phyloP scores from a whole-genome alignment of 2,329 filamentous ascomycete species.

The Ustulina deusta region DNA sequence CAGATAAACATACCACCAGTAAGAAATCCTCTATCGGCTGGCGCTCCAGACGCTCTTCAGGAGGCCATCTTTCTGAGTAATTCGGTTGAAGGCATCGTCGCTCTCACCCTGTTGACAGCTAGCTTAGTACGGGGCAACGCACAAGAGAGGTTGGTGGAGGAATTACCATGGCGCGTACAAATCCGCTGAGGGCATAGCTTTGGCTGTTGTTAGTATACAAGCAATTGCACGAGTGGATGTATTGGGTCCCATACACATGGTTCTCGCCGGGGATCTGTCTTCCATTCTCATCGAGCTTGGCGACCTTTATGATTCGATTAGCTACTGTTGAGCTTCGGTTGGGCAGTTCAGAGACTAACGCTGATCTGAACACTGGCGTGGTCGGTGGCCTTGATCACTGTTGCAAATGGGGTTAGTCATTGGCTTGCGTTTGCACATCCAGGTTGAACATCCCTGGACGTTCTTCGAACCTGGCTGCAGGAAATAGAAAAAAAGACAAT shows the following conservation, averaged over 20 bases:
- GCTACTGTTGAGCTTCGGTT: neutral
- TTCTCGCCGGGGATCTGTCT: slow-evolving; percentile 74
- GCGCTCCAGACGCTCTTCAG: slow-evolving; percentile 97
- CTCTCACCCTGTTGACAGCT: slow-evolving; percentile 76
- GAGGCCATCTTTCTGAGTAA: slow-evolving; percentile 95
- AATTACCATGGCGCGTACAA: slow-evolving; percentile 84
- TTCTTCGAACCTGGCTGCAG: neutral
- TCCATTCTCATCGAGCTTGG: slow-evolving; percentile 99
- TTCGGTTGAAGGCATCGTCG: slow-evolving; percentile 95
- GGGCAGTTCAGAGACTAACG: slow-evolving; percentile 27
- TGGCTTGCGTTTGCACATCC: neutral
- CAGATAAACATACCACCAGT: slow-evolving; percentile 39
- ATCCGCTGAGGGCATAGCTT: slow-evolving; percentile 96
- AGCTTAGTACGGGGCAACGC: neutral
- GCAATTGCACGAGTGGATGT: neutral
- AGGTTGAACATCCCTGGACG: neutral
- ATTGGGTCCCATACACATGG: slow-evolving; percentile 35
- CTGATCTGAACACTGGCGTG: slow-evolving; percentile 88
- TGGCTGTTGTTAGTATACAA: slow-evolving; percentile 82
- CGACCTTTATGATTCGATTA: slow-evolving; percentile 61
- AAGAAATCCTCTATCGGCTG: slow-evolving; percentile 63
- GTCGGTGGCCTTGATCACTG: slow-evolving; percentile 98
- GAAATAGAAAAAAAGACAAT: neutral
- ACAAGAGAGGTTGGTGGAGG: neutral
- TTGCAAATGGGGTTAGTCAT: slow-evolving; percentile 20